Base-by-base conservation (phyloP, 768 basidiomycete species). In the Coprinopsis cinerea region DNA sequence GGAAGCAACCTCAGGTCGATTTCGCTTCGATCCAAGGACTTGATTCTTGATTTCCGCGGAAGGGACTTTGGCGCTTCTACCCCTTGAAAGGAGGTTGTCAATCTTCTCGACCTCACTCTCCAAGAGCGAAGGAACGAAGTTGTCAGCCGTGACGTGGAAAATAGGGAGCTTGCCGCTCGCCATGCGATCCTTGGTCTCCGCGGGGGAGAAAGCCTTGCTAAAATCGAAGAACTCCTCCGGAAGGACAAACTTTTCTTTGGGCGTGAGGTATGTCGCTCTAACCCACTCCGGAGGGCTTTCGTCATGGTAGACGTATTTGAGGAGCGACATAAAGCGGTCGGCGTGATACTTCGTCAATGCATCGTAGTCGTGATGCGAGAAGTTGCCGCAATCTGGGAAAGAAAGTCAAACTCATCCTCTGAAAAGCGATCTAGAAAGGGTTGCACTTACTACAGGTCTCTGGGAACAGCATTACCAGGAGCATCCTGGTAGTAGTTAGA, bases 291-390 rank as follows among this genome's bases (percentile, higher is more conserved):
- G 60, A 22, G 57, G 44, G 11, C 48, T 30, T 43, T 57, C 60
- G 1, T 46, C 49, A 22, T 64, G 58, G 41, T 59, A 56, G 11
- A 67, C 47, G 47, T 62, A 65, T 35, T 51, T 63, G 22, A 59
- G 37, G 17, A 67, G 48, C 10, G 62, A 68, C 53, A 68, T 57
- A 46, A 66, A 57, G 14, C 63, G 59, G 39, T 68, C 59, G 5
- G 63, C 67, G 17, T 68, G 65, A 40, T 61, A 67, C 47, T 64
- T 64, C 1, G 65, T 65, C 22, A 64, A 47, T 2, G 55, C 54
- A 36, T 59, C 60, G 51, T 60, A 67, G 52, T 68, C 64, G 55
- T 65, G 60, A 45, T 65, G 61, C 3, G 56, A 63, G 35, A 48
- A 58, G 48, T 65, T 63, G 22, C 63, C 60, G 49, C 64, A 62